A percentile compares a stretch with the other conserved stretches of the same genome.
Evolutionary conservation across 2,329 filamentous ascomycete genomes (phyloP).

Genomic region (Fusarium siculi): DNA sequence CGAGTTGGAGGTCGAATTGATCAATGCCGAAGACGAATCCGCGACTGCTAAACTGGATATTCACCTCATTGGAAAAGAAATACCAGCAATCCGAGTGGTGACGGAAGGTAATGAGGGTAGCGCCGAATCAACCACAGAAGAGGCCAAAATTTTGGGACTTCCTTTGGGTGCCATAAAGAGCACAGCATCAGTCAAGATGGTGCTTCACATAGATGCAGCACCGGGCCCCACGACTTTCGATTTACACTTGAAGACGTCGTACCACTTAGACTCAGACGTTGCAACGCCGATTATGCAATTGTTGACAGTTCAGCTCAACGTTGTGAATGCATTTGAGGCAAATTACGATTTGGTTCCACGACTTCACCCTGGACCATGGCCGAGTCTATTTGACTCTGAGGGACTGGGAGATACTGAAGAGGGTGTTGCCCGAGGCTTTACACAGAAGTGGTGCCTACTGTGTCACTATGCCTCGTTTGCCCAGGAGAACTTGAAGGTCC

Average conservation of each 20-base stretch:
- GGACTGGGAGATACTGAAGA: constrained; percentile 53
- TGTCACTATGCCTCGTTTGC: constrained; percentile 83
- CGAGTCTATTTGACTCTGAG: constrained; percentile 80
- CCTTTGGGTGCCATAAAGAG: constrained; percentile 60
- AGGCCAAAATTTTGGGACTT: constrained; percentile 56
- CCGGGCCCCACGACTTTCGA: constrained; percentile 68
- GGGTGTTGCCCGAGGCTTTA: constrained; percentile 66
- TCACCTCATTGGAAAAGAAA: constrained; percentile 69
- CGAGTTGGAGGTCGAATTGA: constrained; percentile 72
- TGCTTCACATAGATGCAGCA: constrained; percentile 62
- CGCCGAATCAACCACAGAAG: constrained; percentile 52
- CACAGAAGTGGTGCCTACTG: constrained; percentile 83
- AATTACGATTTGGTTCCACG: constrained; percentile 88
- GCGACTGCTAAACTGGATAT: constrained; percentile 78
- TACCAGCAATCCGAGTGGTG: constrained; percentile 59
- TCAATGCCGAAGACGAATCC: constrained; percentile 86
- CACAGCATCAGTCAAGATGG: constrained; percentile 55
- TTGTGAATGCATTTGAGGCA: constrained; percentile 88
- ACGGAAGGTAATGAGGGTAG: constrained; percentile 49
- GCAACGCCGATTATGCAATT: constrained; percentile 84
- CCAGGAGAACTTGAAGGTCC: constrained; percentile 72
- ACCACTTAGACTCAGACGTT: constrained; percentile 81
- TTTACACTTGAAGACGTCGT: constrained; percentile 77
- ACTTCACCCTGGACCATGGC: constrained; percentile 83
- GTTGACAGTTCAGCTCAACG: constrained; percentile 73